phyloP scores from a whole-genome alignment of 352 stramenopile genomes.

The Globisporangium sylvaticum region DNA sequence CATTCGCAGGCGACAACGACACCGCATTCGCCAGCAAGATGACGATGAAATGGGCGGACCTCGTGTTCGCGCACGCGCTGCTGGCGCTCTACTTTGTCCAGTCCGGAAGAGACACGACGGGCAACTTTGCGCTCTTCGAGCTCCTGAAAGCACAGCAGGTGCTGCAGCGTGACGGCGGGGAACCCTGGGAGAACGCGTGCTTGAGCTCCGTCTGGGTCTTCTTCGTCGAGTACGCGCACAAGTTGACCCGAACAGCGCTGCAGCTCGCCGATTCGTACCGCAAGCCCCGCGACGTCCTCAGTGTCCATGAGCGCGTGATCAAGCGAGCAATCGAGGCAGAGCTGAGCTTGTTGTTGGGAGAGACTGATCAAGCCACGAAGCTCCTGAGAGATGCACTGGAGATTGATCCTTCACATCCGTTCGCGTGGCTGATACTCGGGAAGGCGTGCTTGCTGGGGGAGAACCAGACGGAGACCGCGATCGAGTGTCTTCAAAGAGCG shows the following conservation, averaged over 20 bases:
- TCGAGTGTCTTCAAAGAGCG: constrained; percentile 51
- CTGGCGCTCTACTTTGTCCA: constrained; percentile 57
- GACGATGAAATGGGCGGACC: constrained; percentile 6
- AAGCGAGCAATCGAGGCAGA: constrained; percentile 48
- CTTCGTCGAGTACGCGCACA: constrained; percentile 40
- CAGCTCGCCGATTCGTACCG: constrained; percentile 32
- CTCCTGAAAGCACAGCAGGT: constrained; percentile 51
- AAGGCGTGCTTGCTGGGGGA: constrained; percentile 43
- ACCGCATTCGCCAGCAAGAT: not conserved
- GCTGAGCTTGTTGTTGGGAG: constrained; percentile 24
- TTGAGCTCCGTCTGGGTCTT: constrained; percentile 59
- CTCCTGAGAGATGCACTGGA: constrained; percentile 55
- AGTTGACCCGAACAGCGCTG: constrained; percentile 35
- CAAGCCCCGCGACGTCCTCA: constrained; percentile 36
- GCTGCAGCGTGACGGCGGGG: constrained; percentile 19
- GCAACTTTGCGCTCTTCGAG: constrained; percentile 66
- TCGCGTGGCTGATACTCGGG: constrained; percentile 56
- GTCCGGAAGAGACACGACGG: constrained; percentile 39
- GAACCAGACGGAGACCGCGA: constrained; percentile 30
- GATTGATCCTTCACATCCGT: constrained; percentile 46
- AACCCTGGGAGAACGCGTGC: constrained; percentile 21
- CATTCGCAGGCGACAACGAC: not conserved
- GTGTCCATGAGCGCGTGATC: constrained; percentile 40
- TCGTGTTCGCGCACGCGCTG: constrained; percentile 51
- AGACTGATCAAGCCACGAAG: constrained; percentile 24